phyloP scores from a whole-genome alignment of 148 eudicot genomes.

The Rhododendron griersonianum region DNA sequence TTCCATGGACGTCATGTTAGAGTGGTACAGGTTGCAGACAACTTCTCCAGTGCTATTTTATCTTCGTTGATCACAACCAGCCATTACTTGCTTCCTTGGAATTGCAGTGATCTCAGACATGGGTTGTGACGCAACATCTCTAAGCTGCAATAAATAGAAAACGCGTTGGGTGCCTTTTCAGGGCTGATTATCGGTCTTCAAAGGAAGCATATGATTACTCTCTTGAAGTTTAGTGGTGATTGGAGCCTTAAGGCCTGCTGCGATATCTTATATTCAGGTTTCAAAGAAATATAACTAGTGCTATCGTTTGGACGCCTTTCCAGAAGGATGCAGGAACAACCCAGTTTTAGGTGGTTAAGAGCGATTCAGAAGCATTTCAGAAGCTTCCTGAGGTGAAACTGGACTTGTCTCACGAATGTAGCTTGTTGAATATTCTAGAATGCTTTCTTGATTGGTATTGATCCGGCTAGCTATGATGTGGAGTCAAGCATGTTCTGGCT shows the following conservation, averaged over 20 bases:
- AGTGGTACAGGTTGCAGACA: background rate
- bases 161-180: background rate
- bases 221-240: background rate
- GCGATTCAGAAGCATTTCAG: background rate
- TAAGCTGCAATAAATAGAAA: background rate
- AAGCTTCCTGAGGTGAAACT: conserved; percentile 1
- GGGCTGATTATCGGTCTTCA: background rate
- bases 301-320: background rate
- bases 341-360: background rate
- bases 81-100: background rate
- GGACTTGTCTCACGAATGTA: background rate
- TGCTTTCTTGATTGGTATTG: background rate
- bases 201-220: background rate
- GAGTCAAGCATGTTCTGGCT: background rate
- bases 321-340: background rate
- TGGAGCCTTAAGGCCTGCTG: background rate
- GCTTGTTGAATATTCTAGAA: background rate
- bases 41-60: background rate
- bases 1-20: background rate
- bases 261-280: background rate
- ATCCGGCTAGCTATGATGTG: background rate
- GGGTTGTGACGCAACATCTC: background rate
- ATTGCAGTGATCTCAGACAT: background rate
- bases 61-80: background rate
- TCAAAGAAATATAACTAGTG: background rate